A percentile compares a stretch with the other conserved stretches of the same genome.
phyloP scores from a whole-genome alignment of 495 filamentous ascomycete species.

The Hyaloscypha bicolor region DNA sequence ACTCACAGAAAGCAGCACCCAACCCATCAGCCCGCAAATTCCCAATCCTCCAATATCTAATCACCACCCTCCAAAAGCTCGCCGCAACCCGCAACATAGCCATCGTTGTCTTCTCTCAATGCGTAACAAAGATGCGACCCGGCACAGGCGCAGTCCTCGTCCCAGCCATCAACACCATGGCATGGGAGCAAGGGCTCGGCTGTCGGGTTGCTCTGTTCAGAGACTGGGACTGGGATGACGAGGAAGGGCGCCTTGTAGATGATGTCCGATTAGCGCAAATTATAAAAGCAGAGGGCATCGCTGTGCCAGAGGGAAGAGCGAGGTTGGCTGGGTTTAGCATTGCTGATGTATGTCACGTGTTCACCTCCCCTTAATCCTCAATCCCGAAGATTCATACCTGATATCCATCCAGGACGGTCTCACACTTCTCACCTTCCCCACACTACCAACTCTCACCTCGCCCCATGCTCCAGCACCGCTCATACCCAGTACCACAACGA shows the following conservation, averaged over 20 bases:
- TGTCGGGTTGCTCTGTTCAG: slow-evolving; percentile 63
- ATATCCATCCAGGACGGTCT: slow-evolving; percentile 16
- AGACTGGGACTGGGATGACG: slow-evolving; percentile 47
- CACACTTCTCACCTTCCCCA: slow-evolving; percentile 17
- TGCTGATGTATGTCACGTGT: slow-evolving; percentile 19
- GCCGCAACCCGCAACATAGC: slow-evolving; percentile 58
- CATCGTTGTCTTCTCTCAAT: slow-evolving; percentile 61
- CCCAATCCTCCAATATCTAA: slow-evolving; percentile 56
- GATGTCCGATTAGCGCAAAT: slow-evolving; percentile 29
- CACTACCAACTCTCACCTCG: not conserved
- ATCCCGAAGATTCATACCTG: not conserved
- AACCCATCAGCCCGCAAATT: slow-evolving; percentile 60
- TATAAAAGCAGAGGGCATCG: slow-evolving; percentile 29
- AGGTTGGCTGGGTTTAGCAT: slow-evolving; percentile 26
- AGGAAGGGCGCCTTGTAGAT: slow-evolving; percentile 13
- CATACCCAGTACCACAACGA: not conserved
- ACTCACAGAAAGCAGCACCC: slow-evolving; percentile 33
- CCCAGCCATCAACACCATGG: slow-evolving; percentile 56
- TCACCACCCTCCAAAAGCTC: slow-evolving; percentile 50
- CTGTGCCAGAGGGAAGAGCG: slow-evolving; percentile 11
- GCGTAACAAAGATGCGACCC: slow-evolving; percentile 55
- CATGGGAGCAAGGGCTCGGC: slow-evolving; percentile 62
- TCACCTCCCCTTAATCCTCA: not conserved
- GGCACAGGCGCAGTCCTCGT: slow-evolving; percentile 54
- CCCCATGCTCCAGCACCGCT: not conserved